Conservation (phyloP, 83 land plant genomes). For the Isoetes engelmannii region DNA sequence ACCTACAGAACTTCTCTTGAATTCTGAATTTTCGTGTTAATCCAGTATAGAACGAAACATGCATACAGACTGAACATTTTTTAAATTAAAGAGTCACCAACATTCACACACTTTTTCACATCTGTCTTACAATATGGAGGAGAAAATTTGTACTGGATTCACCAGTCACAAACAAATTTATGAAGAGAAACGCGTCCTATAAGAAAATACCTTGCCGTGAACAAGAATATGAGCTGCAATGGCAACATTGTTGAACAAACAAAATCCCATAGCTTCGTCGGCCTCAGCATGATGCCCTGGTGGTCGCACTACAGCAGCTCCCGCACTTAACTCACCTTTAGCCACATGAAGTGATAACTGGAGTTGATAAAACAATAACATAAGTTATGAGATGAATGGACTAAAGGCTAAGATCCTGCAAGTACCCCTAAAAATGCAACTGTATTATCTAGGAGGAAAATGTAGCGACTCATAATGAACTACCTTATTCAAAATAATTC, state of each 20-base stretch:
- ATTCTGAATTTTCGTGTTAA: too few relatives aligned
- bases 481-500: not conserved
- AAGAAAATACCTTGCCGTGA: constrained; percentile 45
- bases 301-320: constrained; percentile 82
- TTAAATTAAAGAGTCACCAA: not conserved
- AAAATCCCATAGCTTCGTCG: constrained; percentile 85
- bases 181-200: not conserved
- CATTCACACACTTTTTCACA: too few relatives aligned
- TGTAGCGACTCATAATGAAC: too few relatives aligned
- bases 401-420: not conserved
- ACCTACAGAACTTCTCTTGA: too few relatives aligned
- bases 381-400: not conserved
- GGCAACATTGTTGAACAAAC: constrained; percentile 82
- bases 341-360: constrained; percentile 63
- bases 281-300: constrained; percentile 95
- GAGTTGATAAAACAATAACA: not conserved
- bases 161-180: constrained; percentile 1
- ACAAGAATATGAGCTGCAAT: constrained; percentile 68
- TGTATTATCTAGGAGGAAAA: not conserved
- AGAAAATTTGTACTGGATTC: not conserved
- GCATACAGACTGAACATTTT: not conserved
- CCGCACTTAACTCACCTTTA: constrained; percentile 57
- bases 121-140: not conserved
- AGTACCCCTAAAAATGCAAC: not conserved
- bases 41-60: not conserved